Evolutionary conservation across 306 rosid genomes (phyloP).

Genomic region (Dalbergia cultrata): DNA sequence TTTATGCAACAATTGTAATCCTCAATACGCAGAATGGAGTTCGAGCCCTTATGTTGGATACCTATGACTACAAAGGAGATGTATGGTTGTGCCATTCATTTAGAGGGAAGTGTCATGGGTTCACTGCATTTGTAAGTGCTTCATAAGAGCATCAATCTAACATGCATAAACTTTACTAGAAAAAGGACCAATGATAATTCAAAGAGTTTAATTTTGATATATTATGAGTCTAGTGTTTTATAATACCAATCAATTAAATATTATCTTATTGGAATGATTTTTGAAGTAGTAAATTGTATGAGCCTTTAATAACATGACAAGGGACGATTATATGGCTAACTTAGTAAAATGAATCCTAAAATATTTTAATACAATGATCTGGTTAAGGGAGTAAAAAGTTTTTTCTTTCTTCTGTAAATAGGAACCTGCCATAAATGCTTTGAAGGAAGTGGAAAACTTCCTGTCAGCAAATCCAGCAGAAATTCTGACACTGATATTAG

Average conservation of each 20-base stretch:
- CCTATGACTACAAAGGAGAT: conserved; percentile 73
- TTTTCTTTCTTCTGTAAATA: background rate
- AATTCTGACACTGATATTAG: conserved; percentile 58
- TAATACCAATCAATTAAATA: too few relatives aligned
- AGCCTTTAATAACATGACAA: too few relatives aligned
- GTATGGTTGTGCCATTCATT: conserved; percentile 89
- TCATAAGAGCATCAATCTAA: background rate
- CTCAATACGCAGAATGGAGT: conserved; percentile 67
- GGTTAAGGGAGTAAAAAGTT: conserved; percentile 5
- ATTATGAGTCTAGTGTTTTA: too few relatives aligned
- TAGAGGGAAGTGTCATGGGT: conserved; percentile 63
- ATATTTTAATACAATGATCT: background rate
- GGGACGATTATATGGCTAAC: too few relatives aligned
- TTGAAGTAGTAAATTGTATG: too few relatives aligned
- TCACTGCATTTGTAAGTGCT: conserved; percentile 56
- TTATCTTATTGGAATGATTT: too few relatives aligned
- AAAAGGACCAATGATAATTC: background rate
- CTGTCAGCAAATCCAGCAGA: conserved; percentile 53
- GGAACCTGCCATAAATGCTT: conserved; percentile 54
- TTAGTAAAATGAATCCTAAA: background rate
- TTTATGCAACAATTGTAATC: background rate
- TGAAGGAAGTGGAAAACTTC: conserved; percentile 53
- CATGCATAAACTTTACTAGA: background rate
- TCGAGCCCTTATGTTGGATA: conserved; percentile 75
- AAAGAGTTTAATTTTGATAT: too few relatives aligned